Percentiles rank a stretch among this genome's conserved stretches.
phyloP scores from a whole-genome alignment of 371 early-diverging fungal genomes.

The Entomophthora muscae region DNA sequence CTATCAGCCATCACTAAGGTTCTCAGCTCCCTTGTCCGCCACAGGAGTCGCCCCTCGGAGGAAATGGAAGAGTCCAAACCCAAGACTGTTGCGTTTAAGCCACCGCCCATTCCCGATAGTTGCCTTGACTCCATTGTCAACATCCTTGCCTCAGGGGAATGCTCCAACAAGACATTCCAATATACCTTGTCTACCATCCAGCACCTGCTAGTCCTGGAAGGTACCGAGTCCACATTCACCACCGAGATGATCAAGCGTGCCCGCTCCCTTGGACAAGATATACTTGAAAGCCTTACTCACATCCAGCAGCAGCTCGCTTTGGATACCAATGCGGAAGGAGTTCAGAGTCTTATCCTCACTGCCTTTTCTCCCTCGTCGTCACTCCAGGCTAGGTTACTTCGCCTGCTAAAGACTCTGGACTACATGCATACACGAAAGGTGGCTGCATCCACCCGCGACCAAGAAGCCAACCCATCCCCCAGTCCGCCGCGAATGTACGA shows the following conservation, averaged over 20 bases:
- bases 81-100: conserved; percentile 21
- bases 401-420: conserved; percentile 88
- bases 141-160: conserved; percentile 76
- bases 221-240: conserved; percentile 55
- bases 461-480: conserved; percentile 18
- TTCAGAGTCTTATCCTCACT: conserved; percentile 35
- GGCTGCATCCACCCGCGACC: conserved; percentile 16
- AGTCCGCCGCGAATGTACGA: conserved; percentile 40
- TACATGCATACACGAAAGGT: conserved; percentile 42
- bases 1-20: conserved; percentile 55
- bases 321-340: conserved; percentile 9
- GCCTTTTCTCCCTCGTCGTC: conserved; percentile 74
- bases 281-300: conserved; percentile 43
- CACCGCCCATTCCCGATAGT: conserved; percentile 51
- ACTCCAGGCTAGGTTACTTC: conserved; percentile 76
- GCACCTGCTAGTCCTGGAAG: conserved; percentile 52
- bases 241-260: conserved; percentile 53
- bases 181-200: conserved; percentile 77
- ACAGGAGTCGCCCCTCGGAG: conserved; percentile 9
- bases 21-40: conserved; percentile 26
- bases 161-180: conserved; percentile 87
- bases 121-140: conserved; percentile 68
- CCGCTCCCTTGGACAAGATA: conserved; percentile 42
- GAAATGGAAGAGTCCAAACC: conserved; percentile 7
- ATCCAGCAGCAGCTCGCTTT: conserved; percentile 36